Percentiles rank a stretch among this genome's conserved stretches.
These are phyloP conservation scores for Saccharomycopsis selenospora DNA, from an alignment of 805 yeast genomes.

Conservation along the genomic window DNA sequence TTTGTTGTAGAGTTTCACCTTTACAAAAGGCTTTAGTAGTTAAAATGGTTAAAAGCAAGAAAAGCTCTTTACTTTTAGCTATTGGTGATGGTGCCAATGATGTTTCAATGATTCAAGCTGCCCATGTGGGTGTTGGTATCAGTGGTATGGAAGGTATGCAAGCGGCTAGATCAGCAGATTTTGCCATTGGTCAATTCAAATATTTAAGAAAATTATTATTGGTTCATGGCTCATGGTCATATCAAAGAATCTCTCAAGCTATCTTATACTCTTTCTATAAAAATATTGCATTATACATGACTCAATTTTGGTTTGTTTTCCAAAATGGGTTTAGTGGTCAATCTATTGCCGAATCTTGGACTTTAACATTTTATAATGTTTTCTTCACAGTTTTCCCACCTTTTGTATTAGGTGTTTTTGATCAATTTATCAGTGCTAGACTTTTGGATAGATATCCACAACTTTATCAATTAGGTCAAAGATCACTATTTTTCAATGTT, in stretches of 20 bases:
- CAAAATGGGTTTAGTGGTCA: conserved; percentile 91
- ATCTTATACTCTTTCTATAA: conserved; percentile 93
- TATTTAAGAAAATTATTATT: conserved; percentile 73
- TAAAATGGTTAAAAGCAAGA: conserved; percentile 81
- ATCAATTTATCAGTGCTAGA: conserved; percentile 89
- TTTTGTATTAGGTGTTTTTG: conserved; percentile 91
- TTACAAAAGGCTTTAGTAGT: conserved; percentile 95
- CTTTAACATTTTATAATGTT: conserved; percentile 91
- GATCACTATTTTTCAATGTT: conserved; percentile 82
- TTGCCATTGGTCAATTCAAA: conserved; percentile 92
- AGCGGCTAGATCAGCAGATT: conserved; percentile 97
- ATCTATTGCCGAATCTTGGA: conserved; percentile 95
- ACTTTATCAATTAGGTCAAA: conserved; percentile 83
- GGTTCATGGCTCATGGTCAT: conserved; percentile 98
- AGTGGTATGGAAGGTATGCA: conserved; percentile 99
- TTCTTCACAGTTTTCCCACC: conserved; percentile 94
- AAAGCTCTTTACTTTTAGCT: conserved; percentile 68
- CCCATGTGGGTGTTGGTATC: conserved; percentile 98
- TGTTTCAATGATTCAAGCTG: conserved; percentile 98
- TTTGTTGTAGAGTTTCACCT: conserved; percentile 97
- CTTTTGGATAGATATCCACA: conserved; percentile 88
- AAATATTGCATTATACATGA: conserved; percentile 91
- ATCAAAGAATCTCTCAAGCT: conserved; percentile 88
- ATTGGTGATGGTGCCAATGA: conserved; percentile 99
- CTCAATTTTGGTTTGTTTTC: conserved; percentile 97